Conservation (phyloP, 164 flowering plant genomes). For the Chloranthus sessilifolius region DNA sequence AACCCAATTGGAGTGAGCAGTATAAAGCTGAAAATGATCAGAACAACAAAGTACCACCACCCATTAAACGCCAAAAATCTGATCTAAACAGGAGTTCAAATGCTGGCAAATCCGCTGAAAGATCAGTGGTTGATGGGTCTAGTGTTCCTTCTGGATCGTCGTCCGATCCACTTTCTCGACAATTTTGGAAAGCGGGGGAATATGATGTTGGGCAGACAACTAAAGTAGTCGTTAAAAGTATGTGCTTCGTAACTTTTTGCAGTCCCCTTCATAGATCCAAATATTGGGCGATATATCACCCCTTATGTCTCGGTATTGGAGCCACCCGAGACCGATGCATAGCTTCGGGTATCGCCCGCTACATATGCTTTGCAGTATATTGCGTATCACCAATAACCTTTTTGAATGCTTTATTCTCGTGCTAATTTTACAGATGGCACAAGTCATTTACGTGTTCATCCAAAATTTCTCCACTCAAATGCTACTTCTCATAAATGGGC, state of each 20-base stretch:
- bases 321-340: too few species aligned
- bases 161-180: conserved; percentile 69
- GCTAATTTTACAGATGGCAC: conserved; percentile 43
- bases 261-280: too few species aligned
- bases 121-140: conserved; percentile 36
- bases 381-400: too few species aligned
- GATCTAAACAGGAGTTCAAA: conserved; percentile 30
- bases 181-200: conserved; percentile 93
- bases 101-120: conserved; percentile 28
- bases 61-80: conserved; percentile 16
- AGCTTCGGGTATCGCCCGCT: too few species aligned
- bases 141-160: conserved; percentile 40
- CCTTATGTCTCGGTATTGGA: too few species aligned
- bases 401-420: background rate
- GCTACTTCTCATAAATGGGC: conserved; percentile 99
- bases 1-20: conserved; percentile 1
- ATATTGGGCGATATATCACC: too few species aligned
- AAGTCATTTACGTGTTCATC: conserved; percentile 76
- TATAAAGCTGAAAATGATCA: conserved; percentile 10
- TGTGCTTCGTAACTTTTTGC: background rate
- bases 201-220: conserved; percentile 38
- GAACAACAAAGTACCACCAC: too few species aligned
- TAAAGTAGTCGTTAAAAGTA: conserved; percentile 40
- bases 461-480: conserved; percentile 90
- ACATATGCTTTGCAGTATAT: too few species aligned